Evolutionary conservation across 495 filamentous ascomycete species (phyloP).

Genomic region (Penicillium turbatum): DNA sequence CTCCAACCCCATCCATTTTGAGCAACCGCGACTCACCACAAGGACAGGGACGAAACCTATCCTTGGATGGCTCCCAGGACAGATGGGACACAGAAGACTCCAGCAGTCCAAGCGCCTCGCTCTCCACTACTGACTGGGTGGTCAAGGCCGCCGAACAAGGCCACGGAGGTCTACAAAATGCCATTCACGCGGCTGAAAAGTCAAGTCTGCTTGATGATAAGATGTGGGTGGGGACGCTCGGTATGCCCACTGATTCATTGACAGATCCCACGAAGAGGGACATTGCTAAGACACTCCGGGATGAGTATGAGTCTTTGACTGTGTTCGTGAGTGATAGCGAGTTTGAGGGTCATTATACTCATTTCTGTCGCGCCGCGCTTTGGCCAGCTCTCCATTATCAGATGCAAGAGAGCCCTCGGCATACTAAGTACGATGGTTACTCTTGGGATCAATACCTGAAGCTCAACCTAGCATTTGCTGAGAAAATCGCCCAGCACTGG

Average conservation of each 20-base stretch:
- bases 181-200: constrained; percentile 64
- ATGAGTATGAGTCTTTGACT: constrained; percentile 68
- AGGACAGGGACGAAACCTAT: constrained; percentile 2
- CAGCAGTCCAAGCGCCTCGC: constrained; percentile 48
- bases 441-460: constrained; percentile 90
- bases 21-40: constrained; percentile 48
- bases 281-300: constrained; percentile 71
- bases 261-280: constrained; percentile 63
- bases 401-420: constrained; percentile 89
- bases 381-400: constrained; percentile 93
- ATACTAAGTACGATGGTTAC: constrained; percentile 89
- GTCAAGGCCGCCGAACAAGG: constrained; percentile 78
- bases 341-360: constrained; percentile 81
- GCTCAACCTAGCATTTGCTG: constrained; percentile 82
- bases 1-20: constrained; percentile 63
- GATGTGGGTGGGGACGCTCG: constrained; percentile 79
- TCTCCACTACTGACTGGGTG: constrained; percentile 65
- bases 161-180: constrained; percentile 81
- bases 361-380: constrained; percentile 82
- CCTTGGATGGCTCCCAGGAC: constrained; percentile 9
- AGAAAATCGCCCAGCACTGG: constrained; percentile 77
- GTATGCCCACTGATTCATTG: constrained; percentile 81
- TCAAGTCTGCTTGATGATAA: constrained; percentile 57
- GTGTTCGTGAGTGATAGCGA: constrained; percentile 80
- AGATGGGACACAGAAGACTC: constrained; percentile 5